Evolutionary conservation across 2,329 filamentous ascomycete genomes (phyloP), one percentile per base, ranked within the genome.

Genomic region (Fusarium chlamydosporum): DNA sequence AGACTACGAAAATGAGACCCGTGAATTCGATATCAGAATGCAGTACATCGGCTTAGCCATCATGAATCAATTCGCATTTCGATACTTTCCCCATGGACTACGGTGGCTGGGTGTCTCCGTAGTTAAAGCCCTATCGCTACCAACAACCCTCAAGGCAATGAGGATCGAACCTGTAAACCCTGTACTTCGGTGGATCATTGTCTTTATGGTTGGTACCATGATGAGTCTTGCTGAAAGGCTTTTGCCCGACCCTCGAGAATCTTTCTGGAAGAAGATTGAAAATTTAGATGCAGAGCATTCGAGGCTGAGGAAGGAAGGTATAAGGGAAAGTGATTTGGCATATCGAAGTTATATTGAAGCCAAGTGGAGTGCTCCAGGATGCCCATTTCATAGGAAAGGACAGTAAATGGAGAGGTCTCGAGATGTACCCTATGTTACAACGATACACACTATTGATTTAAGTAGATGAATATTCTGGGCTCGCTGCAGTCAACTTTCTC

Each of bases 401-500:
- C 23, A 23, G 23, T 23, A 23, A 23, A 6, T 23, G 23, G 23
- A 23, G 5, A 23, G 23, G 23, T 23, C 23, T 6, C 6, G 6
- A 23, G 23, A 23, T 23, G 6, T 23, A 23, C 23, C 23, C 5
- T 23, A 23, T 23, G 23, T 23, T 23, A 23, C 23, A 23, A 23
- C 23, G 23, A 6, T 23, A 23, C 23, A 23, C 6, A 23, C 23
- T 23, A 23, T 23, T 23, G 23, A 23, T 6, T 23, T 23, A 23
- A 23, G 23, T 23, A 41, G 6, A 41, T 16, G 38, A 41, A 23
- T 15, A 84, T 2, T 83, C 87, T 0, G 88, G 89, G 10, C 90
- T 90, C 0, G 88, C 90, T 20, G 79, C 91, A 7, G 89, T 88
- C 10, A 91, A 93, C 79, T 92, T 92, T 71, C 88, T 92, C 75